Conservation (phyloP, 164 flowering plant genomes). For the Paratinospora sagittata region DNA sequence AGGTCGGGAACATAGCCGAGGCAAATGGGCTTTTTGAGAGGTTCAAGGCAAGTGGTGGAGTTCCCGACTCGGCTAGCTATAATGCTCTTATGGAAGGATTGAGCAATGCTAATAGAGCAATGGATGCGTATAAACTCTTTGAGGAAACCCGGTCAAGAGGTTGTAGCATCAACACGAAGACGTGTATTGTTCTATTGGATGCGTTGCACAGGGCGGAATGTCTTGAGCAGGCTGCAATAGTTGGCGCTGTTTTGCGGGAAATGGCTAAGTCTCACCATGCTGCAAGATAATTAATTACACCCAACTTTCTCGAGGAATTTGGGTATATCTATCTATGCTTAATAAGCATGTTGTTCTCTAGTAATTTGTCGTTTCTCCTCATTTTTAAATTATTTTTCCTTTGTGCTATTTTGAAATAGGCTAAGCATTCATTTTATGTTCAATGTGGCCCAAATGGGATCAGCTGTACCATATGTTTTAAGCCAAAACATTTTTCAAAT, state of each 20-base stretch:
- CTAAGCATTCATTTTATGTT: too few species aligned
- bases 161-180: conserved; percentile 52
- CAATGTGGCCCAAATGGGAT: too few species aligned
- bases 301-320: background rate
- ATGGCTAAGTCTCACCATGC: conserved; percentile 80
- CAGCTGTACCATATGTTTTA: too few species aligned
- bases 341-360: background rate
- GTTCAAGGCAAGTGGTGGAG: conserved; percentile 65
- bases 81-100: conserved; percentile 81
- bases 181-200: conserved; percentile 71
- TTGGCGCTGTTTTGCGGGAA: conserved; percentile 82
- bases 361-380: background rate
- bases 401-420: too few species aligned
- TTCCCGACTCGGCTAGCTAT: conserved; percentile 74
- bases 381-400: too few species aligned
- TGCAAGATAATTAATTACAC: conserved; percentile 24
- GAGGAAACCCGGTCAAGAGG: conserved; percentile 80
- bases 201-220: conserved; percentile 78
- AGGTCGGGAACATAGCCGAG: conserved; percentile 67
- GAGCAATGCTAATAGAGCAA: conserved; percentile 53
- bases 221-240: conserved; percentile 89
- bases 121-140: conserved; percentile 64
- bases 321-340: background rate
- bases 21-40: conserved; percentile 61
- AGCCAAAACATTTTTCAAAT: too few species aligned